Conservation (phyloP, 2,329 filamentous ascomycete species). For the Microcyclosporella mali region DNA sequence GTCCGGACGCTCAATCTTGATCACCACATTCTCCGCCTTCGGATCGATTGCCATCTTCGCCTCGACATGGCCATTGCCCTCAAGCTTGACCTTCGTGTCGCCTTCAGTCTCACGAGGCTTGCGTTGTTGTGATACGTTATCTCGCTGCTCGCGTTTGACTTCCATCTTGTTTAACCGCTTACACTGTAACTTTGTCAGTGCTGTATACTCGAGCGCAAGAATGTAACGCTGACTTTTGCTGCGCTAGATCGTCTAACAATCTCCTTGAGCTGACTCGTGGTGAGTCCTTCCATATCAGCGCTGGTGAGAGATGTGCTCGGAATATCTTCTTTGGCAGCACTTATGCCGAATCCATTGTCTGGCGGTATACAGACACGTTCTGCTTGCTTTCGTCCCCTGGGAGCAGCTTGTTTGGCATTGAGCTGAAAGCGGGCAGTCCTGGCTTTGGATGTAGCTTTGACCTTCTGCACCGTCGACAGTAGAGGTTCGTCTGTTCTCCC, state of each 20-base stretch:
- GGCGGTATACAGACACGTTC: no score
- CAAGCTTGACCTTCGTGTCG: constrained; percentile 11
- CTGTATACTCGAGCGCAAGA: no score
- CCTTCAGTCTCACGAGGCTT: constrained; percentile 12
- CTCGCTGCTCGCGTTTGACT: constrained; percentile 16
- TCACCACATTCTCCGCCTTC: neutral
- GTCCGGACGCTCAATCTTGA: constrained; percentile 13
- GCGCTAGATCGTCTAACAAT: neutral
- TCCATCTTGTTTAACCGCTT: neutral
- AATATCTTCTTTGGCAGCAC: no score
- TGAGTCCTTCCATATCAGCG: neutral
- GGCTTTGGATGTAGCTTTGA: no score
- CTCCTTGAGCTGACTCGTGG: constrained; percentile 1
- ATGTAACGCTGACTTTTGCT: neutral
- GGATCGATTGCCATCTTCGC: constrained; percentile 3
- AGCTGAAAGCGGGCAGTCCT: no score
- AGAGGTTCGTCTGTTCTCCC: no score
- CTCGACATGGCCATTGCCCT: constrained; percentile 9
- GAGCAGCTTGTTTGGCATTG: no score
- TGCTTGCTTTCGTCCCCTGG: no score
- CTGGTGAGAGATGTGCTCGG: no score
- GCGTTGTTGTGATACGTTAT: constrained; percentile 10
- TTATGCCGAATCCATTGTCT: no score
- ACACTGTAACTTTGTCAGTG: no score
- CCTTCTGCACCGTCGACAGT: no score